phyloP scores from a whole-genome alignment of 208 protist genomes.

The Trypanosoma platydactyli region DNA sequence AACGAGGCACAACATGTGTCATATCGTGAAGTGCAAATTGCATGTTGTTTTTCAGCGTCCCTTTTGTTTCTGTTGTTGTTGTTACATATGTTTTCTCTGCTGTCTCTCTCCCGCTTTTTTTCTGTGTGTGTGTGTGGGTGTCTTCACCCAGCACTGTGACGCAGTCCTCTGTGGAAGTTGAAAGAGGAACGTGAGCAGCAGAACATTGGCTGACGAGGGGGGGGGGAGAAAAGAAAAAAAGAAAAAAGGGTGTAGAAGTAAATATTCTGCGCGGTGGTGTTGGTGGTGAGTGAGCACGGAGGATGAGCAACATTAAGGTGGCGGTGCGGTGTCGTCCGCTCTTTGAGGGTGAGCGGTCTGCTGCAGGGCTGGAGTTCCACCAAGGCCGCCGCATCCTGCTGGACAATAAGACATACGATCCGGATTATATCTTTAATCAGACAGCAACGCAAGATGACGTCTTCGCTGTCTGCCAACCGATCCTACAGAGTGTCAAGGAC shows the following conservation, averaged over 20 bases:
- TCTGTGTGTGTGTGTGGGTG: conserved; percentile 14
- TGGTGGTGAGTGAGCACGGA: not conserved
- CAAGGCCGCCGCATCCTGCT: conserved; percentile 81
- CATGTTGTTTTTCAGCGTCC: not conserved
- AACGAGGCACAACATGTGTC: too few relatives aligned
- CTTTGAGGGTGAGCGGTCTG: conserved; percentile 71
- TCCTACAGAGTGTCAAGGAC: conserved; percentile 88
- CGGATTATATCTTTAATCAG: conserved; percentile 76
- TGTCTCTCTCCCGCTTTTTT: conserved; percentile 8
- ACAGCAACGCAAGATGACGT: conserved; percentile 82
- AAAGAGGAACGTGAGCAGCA: not conserved
- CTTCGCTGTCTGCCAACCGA: conserved; percentile 78
- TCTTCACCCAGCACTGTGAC: conserved; percentile 14
- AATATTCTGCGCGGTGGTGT: too few relatives aligned
- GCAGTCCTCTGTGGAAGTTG: not conserved
- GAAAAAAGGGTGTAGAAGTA: too few relatives aligned
- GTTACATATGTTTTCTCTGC: conserved; percentile 4
- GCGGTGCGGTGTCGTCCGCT: conserved; percentile 83
- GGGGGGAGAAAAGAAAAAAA: not conserved
- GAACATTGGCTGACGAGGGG: not conserved
- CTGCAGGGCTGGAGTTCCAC: conserved; percentile 69
- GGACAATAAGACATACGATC: conserved; percentile 90
- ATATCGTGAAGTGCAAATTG: too few relatives aligned
- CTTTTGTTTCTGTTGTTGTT: conserved; percentile 1
- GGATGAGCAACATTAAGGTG: conserved; percentile 88